These are phyloP conservation scores for Mycosphaerella sp. DNA, from an alignment of 2,329 filamentous ascomycete genomes.

Conservation along the genomic window DNA sequence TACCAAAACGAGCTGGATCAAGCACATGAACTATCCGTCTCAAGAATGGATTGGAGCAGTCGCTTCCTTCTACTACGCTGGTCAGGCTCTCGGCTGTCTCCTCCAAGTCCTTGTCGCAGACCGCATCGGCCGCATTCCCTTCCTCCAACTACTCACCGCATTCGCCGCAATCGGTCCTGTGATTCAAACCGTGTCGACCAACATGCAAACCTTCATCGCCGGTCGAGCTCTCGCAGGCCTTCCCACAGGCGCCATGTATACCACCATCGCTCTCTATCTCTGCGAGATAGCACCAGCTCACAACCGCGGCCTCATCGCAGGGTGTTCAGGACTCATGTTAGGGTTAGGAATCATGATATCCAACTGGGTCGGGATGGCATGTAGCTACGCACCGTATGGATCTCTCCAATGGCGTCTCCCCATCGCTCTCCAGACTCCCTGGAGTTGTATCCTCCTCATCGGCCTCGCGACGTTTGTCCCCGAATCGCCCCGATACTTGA, in stretches of 20 bases:
- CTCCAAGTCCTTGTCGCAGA: slow-evolving; percentile 48
- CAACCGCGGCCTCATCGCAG: slow-evolving; percentile 45
- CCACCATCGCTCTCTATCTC: slow-evolving; percentile 49
- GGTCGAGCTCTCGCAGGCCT: slow-evolving; percentile 22
- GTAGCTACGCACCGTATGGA: slow-evolving; percentile 36
- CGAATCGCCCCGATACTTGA: slow-evolving; percentile 21
- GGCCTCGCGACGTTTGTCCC: slow-evolving; percentile 18
- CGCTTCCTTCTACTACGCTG: slow-evolving; percentile 50
- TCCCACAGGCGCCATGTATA: slow-evolving; percentile 21
- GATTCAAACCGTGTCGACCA: slow-evolving; percentile 49
- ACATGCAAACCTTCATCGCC: slow-evolving; percentile 27
- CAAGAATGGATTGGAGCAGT: slow-evolving; percentile 50
- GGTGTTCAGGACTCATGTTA: slow-evolving; percentile 44
- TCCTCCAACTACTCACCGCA: slow-evolving; percentile 41
- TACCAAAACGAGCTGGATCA: slow-evolving; percentile 52
- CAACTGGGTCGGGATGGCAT: slow-evolving; percentile 40
- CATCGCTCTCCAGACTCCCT: slow-evolving; percentile 34
- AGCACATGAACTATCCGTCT: slow-evolving; percentile 51
- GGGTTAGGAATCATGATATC: slow-evolving; percentile 49
- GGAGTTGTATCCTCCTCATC: slow-evolving; percentile 40
- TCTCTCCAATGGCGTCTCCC: slow-evolving; percentile 20
- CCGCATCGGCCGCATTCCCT: slow-evolving; percentile 32
- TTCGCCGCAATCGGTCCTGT: slow-evolving; percentile 48
- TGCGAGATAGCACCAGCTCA: slow-evolving; percentile 44
- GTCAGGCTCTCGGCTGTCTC: slow-evolving; percentile 48